Percentiles rank a stretch among this genome's conserved stretches.
Conservation (phyloP, 371 early-diverging fungal genomes). For the Blakeslea trispora region DNA sequence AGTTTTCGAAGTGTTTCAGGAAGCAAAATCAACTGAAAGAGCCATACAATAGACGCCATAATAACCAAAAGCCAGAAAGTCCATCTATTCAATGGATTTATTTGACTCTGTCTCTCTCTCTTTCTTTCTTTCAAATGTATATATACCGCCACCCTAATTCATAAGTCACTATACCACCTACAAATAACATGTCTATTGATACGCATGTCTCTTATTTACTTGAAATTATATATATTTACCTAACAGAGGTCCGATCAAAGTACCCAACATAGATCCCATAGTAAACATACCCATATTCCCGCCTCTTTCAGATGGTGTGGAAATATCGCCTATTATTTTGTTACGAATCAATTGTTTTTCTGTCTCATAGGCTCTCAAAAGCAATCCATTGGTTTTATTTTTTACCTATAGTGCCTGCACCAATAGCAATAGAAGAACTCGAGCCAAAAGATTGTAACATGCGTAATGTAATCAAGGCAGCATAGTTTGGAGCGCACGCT, state of each 20-base stretch:
- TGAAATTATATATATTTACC: constrained; percentile 1
- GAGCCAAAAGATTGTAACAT: constrained; percentile 69
- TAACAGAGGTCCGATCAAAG: constrained; percentile 51
- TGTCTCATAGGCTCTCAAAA: no score
- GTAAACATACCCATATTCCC: constrained; percentile 61
- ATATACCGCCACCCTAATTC: constrained; percentile 36
- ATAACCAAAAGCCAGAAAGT: constrained; percentile 63
- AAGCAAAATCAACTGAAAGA: constrained; percentile 50
- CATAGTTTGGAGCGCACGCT: constrained; percentile 52
- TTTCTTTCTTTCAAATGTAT: no score
- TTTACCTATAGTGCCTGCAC: constrained; percentile 66
- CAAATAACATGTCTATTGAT: neutral
- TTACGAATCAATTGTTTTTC: no score
- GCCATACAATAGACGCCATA: constrained; percentile 46
- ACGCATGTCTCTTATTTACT: neutral
- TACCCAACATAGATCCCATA: constrained; percentile 36
- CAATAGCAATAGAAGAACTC: constrained; percentile 66
- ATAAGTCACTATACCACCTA: constrained; percentile 36
- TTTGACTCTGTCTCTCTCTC: neutral
- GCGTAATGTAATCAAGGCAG: constrained; percentile 56
- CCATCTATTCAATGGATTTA: constrained; percentile 25
- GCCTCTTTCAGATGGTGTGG: constrained; percentile 63
- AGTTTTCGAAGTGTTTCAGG: constrained; percentile 64
- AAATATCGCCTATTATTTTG: constrained; percentile 47
- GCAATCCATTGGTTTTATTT: no score